Conservation (phyloP, 495 filamentous ascomycete genomes). For the Mytilinidion resinicola region DNA sequence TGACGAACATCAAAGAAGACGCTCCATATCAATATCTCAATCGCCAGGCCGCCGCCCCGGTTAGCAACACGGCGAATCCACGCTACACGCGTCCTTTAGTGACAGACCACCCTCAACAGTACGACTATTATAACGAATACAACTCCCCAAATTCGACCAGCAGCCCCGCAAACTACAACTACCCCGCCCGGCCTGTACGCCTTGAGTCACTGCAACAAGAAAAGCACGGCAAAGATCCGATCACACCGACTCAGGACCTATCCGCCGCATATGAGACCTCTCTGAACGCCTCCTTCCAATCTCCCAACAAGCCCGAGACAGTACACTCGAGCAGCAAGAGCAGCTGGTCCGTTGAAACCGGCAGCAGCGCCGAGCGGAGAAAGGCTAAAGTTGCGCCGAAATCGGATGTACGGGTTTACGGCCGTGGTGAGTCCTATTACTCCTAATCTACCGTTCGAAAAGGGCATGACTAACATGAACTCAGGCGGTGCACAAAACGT, state of each 20-base stretch:
- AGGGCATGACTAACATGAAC: slow-evolving; percentile 7
- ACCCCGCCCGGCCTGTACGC: slow-evolving; percentile 15
- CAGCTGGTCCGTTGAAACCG: slow-evolving; percentile 22
- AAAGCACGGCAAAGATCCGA: not conserved
- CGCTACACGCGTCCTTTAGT: not conserved
- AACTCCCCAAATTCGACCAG: slow-evolving; percentile 18
- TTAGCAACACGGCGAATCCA: not conserved
- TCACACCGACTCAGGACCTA: slow-evolving; percentile 20
- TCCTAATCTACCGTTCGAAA: not conserved
- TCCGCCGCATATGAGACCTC: slow-evolving; percentile 19
- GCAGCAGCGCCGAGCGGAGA: slow-evolving; percentile 22
- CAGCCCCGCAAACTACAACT: slow-evolving; percentile 4
- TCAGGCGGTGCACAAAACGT: slow-evolving; percentile 39
- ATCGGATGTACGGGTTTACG: slow-evolving; percentile 34
- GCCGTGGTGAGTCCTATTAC: slow-evolving; percentile 33
- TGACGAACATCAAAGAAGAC: not conserved
- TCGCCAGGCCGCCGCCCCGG: slow-evolving; percentile 11
- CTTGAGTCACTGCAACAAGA: slow-evolving; percentile 13
- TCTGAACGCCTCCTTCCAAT: slow-evolving; percentile 19
- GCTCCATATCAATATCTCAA: slow-evolving; percentile 8
- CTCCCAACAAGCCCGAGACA: slow-evolving; percentile 10
- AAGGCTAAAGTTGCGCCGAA: slow-evolving; percentile 33
- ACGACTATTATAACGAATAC: slow-evolving; percentile 22
- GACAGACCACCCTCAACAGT: slow-evolving; percentile 2
- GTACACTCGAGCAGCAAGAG: slow-evolving; percentile 25